These are phyloP conservation scores for Racocetra persica DNA, from an alignment of 371 early-diverging fungal species.

Conservation along the genomic window DNA sequence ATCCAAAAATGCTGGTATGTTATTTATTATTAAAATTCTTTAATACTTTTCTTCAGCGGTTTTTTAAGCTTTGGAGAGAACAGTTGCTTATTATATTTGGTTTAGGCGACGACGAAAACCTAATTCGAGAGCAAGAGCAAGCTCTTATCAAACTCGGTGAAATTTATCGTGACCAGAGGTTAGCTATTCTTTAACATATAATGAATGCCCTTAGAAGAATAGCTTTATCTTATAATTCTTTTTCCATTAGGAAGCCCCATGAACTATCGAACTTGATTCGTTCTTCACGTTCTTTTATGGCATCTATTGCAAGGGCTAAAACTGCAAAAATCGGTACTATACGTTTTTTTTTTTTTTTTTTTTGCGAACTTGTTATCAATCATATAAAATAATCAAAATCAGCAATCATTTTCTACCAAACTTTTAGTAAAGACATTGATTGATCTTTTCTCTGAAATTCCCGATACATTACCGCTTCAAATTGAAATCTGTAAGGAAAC, in stretches of 20 bases:
- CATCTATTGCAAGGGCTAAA: constrained; percentile 93
- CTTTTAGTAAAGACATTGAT: constrained; percentile 81
- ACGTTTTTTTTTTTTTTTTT: background rate
- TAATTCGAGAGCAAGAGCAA: constrained; percentile 61
- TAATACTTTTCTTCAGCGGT: too few species aligned
- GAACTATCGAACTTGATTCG: constrained; percentile 85
- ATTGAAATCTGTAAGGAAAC: constrained; percentile 92
- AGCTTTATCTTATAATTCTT: background rate
- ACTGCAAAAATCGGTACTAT: constrained; percentile 90
- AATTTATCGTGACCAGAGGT: constrained; percentile 70
- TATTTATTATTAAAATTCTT: too few species aligned
- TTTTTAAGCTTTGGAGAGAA: too few species aligned
- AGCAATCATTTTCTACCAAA: background rate
- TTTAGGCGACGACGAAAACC: too few species aligned
- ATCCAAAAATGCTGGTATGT: too few species aligned
- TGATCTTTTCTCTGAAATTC: constrained; percentile 89
- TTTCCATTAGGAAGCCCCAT: constrained; percentile 68
- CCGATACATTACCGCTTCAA: constrained; percentile 86
- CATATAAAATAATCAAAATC: background rate
- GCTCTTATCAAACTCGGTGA: constrained; percentile 69
- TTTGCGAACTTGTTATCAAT: background rate
- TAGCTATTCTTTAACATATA: constrained; percentile 10
- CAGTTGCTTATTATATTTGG: too few species aligned
- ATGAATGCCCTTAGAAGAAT: background rate
- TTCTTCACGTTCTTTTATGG: constrained; percentile 79